These are phyloP conservation scores for Auxenochlorella protothecoides DNA, from an alignment of 139 green algal genomes.

Conservation along the genomic window DNA sequence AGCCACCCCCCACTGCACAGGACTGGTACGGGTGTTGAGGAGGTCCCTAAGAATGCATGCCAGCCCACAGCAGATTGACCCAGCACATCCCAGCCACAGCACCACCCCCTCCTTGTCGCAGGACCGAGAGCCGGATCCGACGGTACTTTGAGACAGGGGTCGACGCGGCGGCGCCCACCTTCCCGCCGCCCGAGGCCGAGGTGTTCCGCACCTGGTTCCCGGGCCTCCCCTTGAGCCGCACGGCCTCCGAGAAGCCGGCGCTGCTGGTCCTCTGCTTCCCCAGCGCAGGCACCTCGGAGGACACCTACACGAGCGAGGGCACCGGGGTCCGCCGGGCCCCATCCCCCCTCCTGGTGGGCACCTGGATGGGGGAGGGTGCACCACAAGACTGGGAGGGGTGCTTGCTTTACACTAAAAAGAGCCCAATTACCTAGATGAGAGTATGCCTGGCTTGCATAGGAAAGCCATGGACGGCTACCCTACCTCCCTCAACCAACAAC, in stretches of 20 bases:
- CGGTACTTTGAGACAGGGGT: slow-evolving; percentile 14
- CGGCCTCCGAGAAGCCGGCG: slow-evolving; percentile 17
- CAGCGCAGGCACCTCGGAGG: slow-evolving; percentile 70
- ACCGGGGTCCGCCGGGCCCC: slow-evolving; percentile 39
- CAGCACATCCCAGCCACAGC: too few relatives aligned
- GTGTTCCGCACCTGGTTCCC: slow-evolving; percentile 43
- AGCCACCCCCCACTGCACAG: not conserved
- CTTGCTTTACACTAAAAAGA: too few relatives aligned
- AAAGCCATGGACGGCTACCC: too few relatives aligned
- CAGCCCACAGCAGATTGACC: too few relatives aligned
- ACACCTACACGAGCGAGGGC: slow-evolving; percentile 81
- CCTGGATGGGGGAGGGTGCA: not conserved
- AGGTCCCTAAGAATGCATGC: not conserved
- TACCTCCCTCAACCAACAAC: not conserved
- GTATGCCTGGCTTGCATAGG: too few relatives aligned
- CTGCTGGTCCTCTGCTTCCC: slow-evolving; percentile 57
- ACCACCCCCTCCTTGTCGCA: not conserved
- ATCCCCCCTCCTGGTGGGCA: slow-evolving; percentile 51
- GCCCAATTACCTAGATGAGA: too few relatives aligned
- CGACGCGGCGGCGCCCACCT: not conserved
- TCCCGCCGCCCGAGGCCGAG: slow-evolving; percentile 7
- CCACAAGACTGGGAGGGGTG: not conserved
- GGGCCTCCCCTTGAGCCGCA: slow-evolving; percentile 33
- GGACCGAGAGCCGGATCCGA: slow-evolving; percentile 27
- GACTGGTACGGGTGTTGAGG: not conserved